Evolutionary conservation across 768 basidiomycete genomes (phyloP), one percentile per base, ranked within the genome.

Genomic region (Tylopilus subfusipes): DNA sequence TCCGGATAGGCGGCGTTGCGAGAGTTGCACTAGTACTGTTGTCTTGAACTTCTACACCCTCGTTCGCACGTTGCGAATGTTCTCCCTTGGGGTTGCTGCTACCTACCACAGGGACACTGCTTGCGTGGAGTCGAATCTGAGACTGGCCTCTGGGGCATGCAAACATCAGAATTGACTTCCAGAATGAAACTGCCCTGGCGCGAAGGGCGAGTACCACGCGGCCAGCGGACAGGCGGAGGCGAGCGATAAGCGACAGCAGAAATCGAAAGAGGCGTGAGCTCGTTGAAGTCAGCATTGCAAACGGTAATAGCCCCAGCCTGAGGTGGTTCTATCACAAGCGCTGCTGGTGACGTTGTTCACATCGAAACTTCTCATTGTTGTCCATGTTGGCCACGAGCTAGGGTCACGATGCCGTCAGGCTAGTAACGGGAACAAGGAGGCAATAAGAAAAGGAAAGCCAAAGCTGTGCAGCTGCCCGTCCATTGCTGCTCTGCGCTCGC

Each of bases 241-340:
- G 48, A 53, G 8, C 12, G 42, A 56, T 36, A 3, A 62, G 50
- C 5, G 33, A 46, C 18, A 55, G 18, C 3, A 63, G 33, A 14
- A 36, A 48, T 14, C 46, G 58, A 13, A 52, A 31, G 6, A 43
- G 34, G 22, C 27, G 29, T 11, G 34, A 48, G 24, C 21, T 39
- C 40, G 42, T 44, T 10, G 27, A 16, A 3, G 6, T 34, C 27
- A 36, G 27, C 61, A 52, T 55, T 13, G 38, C 22, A 16, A 22
- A 25, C 31, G n/a, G n/a, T n/a, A n/a, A n/a, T n/a, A 13, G 12
- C 6, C 8, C n/a, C 21, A 22, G 24, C 21, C 33, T 14, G 52
- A 27, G 9, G 31, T 16, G 22, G n/a, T 19, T n/a, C 8, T 38
- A n/a, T n/a, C n/a, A n/a, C n/a, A n/a, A n/a, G n/a, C n/a, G n/a